Evolutionary conservation across 345 rosid species (phyloP).

Genomic region (Clarkia xantiana): DNA sequence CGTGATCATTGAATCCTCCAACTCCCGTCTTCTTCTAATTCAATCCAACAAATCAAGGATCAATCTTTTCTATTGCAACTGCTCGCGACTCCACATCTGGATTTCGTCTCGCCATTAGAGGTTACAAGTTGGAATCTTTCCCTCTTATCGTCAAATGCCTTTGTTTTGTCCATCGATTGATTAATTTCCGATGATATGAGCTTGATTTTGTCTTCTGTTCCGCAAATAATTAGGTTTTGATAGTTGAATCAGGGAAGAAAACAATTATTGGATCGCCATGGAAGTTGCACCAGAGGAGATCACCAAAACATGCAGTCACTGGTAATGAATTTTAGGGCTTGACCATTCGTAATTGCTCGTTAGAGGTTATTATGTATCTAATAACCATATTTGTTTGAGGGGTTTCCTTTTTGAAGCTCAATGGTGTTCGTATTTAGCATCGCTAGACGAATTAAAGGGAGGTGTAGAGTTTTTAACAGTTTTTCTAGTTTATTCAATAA

Average conservation of each 20-base stretch:
- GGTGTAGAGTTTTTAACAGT: too few relatives aligned
- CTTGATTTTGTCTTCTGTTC: too few relatives aligned
- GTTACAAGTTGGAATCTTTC: neutral
- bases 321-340: slow-evolving; percentile 24
- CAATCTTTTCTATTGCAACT: too few relatives aligned
- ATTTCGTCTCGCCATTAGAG: neutral
- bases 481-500: too few relatives aligned
- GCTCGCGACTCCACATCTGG: neutral
- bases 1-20: neutral
- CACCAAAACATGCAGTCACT: slow-evolving; percentile 64
- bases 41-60: too few relatives aligned
- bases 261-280: slow-evolving; percentile 27
- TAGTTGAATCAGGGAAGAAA: too few relatives aligned
- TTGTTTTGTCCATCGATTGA: too few relatives aligned
- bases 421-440: too few relatives aligned
- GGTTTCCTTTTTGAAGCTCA: neutral
- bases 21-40: fast-evolving
- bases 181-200: too few relatives aligned
- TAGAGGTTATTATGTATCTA: neutral
- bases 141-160: neutral
- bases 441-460: too few relatives aligned
- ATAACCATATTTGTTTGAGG: neutral
- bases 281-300: slow-evolving; percentile 44
- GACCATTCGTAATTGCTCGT: neutral
- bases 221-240: too few relatives aligned